These are phyloP conservation scores for Naematelia aurantialba DNA, from an alignment of 768 basidiomycete species.

Conservation along the genomic window DNA sequence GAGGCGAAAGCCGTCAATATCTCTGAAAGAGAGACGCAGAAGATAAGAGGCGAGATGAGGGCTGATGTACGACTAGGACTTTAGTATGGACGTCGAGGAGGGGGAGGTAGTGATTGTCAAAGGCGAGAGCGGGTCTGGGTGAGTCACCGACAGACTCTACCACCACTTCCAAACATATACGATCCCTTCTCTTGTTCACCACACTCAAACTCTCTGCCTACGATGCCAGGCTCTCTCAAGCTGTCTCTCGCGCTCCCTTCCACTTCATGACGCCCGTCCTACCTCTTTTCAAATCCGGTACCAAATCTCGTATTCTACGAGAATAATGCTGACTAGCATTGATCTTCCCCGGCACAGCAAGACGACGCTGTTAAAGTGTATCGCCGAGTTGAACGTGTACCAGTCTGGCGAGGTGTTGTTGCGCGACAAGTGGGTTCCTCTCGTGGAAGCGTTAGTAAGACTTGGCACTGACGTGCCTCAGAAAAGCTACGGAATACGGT, in stretches of 20 bases:
- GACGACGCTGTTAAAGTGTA: constrained; percentile 72
- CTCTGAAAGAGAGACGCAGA: background rate
- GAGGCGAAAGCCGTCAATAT: background rate
- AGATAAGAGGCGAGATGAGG: background rate
- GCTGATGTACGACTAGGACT: constrained; percentile 47
- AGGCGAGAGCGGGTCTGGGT: constrained; percentile 76
- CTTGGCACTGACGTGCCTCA: constrained; percentile 13
- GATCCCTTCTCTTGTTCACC: background rate
- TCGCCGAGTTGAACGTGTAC: constrained; percentile 73
- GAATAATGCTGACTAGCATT: too few relatives aligned
- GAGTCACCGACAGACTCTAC: constrained; percentile 24
- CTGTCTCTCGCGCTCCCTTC: too few relatives aligned
- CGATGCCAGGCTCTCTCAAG: background rate
- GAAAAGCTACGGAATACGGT: constrained; percentile 32
- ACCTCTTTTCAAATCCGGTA: too few relatives aligned
- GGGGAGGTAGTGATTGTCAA: constrained; percentile 75
- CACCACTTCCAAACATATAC: too few relatives aligned
- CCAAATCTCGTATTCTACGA: too few relatives aligned
- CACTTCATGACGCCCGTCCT: too few relatives aligned
- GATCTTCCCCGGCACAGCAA: too few relatives aligned
- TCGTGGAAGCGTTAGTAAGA: constrained; percentile 45
- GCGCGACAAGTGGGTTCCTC: constrained; percentile 63
- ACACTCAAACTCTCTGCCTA: background rate
- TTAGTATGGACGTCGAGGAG: constrained; percentile 63
- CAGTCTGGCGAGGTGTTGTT: constrained; percentile 61